These are phyloP conservation scores for Tolypocladium ovalisporum DNA, from an alignment of 2,329 filamentous ascomycete species.

Conservation along the genomic window DNA sequence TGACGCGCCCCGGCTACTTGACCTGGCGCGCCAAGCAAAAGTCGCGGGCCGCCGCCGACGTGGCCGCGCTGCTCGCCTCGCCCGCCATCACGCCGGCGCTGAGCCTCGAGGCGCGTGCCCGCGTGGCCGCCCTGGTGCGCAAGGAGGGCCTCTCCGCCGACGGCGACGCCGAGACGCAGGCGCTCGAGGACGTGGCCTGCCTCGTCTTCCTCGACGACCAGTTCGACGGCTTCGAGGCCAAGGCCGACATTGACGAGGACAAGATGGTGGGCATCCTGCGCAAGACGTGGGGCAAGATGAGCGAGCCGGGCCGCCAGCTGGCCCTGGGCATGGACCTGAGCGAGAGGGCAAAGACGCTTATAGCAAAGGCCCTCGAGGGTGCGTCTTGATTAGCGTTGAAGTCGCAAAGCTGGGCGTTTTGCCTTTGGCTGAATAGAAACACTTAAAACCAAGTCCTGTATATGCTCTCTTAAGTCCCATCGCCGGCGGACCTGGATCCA, in stretches of 20 bases:
- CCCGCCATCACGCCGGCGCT: slow-evolving; percentile 25
- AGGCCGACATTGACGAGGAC: slow-evolving; percentile 56
- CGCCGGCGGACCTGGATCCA: no score
- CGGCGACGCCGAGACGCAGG: slow-evolving; percentile 51
- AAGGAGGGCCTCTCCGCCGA: slow-evolving; percentile 57
- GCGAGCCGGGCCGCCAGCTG: slow-evolving; percentile 46
- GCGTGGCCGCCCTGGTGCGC: slow-evolving; percentile 61
- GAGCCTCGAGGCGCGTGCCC: slow-evolving; percentile 39
- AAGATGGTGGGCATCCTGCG: slow-evolving; percentile 62
- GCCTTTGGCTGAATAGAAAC: no score
- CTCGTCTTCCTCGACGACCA: slow-evolving; percentile 82
- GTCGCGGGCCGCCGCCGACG: slow-evolving; percentile 44
- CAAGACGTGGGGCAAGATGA: slow-evolving; percentile 74
- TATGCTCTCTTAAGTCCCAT: no score
- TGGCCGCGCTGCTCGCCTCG: slow-evolving; percentile 42
- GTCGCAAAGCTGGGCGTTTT: no score
- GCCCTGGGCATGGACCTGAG: slow-evolving; percentile 57
- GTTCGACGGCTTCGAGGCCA: slow-evolving; percentile 66
- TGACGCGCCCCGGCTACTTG: slow-evolving; percentile 66
- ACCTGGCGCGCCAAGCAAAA: slow-evolving; percentile 69
- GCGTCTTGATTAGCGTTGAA: no score
- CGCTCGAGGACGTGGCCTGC: slow-evolving; percentile 76
- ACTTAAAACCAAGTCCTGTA: no score
- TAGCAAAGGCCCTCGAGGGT: slow-evolving; percentile 46
- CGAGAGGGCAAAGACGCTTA: slow-evolving; percentile 48